Conservation (phyloP, 148 eudicot species). For the Heliamphora exappendiculata region DNA sequence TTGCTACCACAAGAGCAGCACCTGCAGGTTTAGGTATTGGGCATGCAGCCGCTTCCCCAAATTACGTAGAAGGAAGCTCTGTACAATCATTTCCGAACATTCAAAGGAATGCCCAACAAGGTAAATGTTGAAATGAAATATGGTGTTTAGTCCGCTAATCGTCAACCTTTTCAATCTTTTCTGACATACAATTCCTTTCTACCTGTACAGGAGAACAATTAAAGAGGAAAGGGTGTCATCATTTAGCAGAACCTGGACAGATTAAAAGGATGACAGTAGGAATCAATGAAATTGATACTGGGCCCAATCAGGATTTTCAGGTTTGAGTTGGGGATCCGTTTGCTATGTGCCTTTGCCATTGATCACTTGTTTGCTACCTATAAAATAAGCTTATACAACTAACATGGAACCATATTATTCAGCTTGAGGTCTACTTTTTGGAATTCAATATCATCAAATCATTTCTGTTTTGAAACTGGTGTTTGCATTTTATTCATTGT, state of each 20-base stretch:
- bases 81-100: constrained; percentile 6
- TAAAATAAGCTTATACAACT: not conserved
- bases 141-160: not conserved
- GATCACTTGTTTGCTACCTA: not conserved
- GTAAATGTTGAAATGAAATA: constrained; percentile 9
- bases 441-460: not conserved
- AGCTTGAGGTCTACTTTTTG: too few relatives aligned
- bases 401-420: not conserved
- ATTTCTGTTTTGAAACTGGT: not conserved
- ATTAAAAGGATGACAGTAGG: constrained; percentile 20
- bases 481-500: not conserved
- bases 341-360: not conserved
- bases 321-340: constrained; percentile 11
- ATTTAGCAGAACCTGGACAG: constrained; percentile 30
- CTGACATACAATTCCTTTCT: not conserved
- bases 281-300: constrained; percentile 14
- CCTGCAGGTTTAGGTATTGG: not conserved
- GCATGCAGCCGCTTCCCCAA: constrained; percentile 16
- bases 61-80: not conserved
- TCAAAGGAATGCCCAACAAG: constrained; percentile 18
- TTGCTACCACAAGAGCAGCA: not conserved
- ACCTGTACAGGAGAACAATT: constrained; percentile 20
- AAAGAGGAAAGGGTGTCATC: constrained; percentile 34
- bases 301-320: constrained; percentile 19
- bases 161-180: constrained; percentile 1